A percentile compares a stretch with the other conserved stretches of the same genome.
phyloP scores from a whole-genome alignment of 2,329 filamentous ascomycete genomes.

The Arthroderma uncinatum region DNA sequence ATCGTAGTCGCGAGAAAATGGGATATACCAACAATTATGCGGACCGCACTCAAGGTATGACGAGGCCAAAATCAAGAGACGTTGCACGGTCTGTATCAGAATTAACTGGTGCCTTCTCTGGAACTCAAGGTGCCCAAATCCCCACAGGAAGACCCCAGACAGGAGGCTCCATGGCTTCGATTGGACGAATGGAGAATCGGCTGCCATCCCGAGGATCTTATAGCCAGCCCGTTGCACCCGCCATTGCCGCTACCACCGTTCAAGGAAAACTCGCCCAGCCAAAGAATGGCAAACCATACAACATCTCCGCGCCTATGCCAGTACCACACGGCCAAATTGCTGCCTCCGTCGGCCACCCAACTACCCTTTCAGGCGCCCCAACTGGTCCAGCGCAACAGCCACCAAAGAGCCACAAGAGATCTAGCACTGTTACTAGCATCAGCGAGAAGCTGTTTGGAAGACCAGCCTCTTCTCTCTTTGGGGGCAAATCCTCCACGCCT shows the following conservation, averaged over 20 bases:
- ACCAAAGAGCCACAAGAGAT: constrained; percentile 50
- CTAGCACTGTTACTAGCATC: constrained; percentile 67
- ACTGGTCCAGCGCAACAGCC: constrained; percentile 41
- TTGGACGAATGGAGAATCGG: constrained; percentile 37
- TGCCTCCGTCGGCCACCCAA: constrained; percentile 51
- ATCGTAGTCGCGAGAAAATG: constrained; percentile 8
- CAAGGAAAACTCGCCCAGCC: constrained; percentile 85
- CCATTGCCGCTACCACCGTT: constrained; percentile 76
- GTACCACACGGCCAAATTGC: constrained; percentile 42
- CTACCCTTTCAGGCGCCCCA: constrained; percentile 46
- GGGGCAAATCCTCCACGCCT: constrained; percentile 38
- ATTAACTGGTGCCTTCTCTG: constrained; percentile 43
- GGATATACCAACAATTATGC: constrained; percentile 15
- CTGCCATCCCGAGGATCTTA: constrained; percentile 72
- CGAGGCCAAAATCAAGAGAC: constrained; percentile 40
- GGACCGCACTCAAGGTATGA: constrained; percentile 20
- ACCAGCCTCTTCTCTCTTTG: constrained; percentile 64
- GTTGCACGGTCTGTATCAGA: constrained; percentile 47
- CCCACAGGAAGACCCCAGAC: constrained; percentile 59
- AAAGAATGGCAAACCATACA: constrained; percentile 53
- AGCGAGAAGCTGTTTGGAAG: constrained; percentile 77
- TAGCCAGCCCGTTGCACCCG: constrained; percentile 75
- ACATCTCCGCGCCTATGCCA: constrained; percentile 56
- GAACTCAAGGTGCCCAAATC: constrained; percentile 32
- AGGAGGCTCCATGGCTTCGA: constrained; percentile 65